Conservation (phyloP, 2,329 filamentous ascomycete genomes). For the Ophiocordyceps camponoti-leonardi region DNA sequence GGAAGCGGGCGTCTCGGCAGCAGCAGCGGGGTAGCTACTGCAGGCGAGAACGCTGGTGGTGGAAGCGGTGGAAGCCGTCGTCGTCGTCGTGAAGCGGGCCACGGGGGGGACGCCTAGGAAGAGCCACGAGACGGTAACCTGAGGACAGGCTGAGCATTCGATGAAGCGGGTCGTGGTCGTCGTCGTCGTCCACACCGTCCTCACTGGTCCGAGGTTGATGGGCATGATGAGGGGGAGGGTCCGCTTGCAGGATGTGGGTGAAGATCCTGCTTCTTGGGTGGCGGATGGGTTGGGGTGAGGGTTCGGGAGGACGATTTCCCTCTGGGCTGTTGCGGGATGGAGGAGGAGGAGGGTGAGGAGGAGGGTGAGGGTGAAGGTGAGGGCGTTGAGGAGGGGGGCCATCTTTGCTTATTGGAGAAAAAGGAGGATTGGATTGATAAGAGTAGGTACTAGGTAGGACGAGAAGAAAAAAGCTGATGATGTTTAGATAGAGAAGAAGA, state of each 20-base stretch:
- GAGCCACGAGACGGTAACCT: constrained; percentile 1
- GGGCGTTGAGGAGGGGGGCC: not conserved
- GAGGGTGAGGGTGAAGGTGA: not conserved
- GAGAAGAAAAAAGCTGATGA: no score
- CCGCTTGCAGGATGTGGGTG: constrained; percentile 5
- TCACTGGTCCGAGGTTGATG: constrained; percentile 6
- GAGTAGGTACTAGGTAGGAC: no score
- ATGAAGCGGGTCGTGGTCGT: constrained; percentile 6
- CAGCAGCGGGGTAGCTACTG: not conserved
- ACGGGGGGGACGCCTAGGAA: constrained; percentile 6
- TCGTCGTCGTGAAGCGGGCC: constrained; percentile 7
- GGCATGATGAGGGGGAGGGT: not conserved
- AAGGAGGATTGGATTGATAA: no score
- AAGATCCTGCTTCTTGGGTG: not conserved
- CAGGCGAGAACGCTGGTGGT: constrained; percentile 5
- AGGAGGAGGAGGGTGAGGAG: no score
- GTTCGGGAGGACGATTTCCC: not conserved
- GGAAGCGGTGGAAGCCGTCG: constrained; percentile 4
- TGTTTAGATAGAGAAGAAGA: no score
- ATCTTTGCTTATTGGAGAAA: not conserved
- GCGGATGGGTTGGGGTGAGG: not conserved
- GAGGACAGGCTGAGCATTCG: constrained; percentile 11
- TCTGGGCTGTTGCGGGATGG: not conserved
- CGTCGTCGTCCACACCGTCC: constrained; percentile 11
- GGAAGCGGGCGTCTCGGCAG: not conserved